Evolutionary conservation across 2,329 filamentous ascomycete species (phyloP).

Genomic region (Pestalotiopsis sp.): DNA sequence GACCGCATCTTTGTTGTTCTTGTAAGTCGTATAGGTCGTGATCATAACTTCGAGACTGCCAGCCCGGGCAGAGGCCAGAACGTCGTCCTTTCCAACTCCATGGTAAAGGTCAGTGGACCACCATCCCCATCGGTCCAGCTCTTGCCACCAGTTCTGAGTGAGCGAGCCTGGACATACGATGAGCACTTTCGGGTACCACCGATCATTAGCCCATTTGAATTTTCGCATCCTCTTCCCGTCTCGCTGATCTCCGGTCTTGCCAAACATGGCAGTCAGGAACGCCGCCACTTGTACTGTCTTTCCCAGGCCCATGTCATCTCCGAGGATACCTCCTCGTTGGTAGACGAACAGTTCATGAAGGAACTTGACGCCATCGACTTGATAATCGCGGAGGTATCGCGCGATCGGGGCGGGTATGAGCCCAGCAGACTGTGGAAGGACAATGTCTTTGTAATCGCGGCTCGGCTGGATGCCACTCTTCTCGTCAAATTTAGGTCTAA

Average conservation of each 20-base stretch:
- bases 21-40: conserved; percentile 91
- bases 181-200: conserved; percentile 82
- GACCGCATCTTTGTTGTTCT: conserved; percentile 70
- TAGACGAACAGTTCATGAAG: conserved; percentile 88
- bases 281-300: conserved; percentile 97
- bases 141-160: conserved; percentile 88
- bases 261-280: conserved; percentile 88
- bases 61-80: conserved; percentile 70
- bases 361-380: conserved; percentile 82
- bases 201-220: conserved; percentile 62
- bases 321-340: conserved; percentile 86
- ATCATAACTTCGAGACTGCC: conserved; percentile 89
- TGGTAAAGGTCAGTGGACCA: conserved; percentile 88
- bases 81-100: conserved; percentile 67
- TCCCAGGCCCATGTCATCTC: conserved; percentile 96
- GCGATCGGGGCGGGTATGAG: conserved; percentile 87
- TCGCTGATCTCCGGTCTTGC: conserved; percentile 87
- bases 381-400: conserved; percentile 90
- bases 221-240: conserved; percentile 88
- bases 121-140: conserved; percentile 90
- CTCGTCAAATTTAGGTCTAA: conserved; percentile 69
- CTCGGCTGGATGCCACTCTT: conserved; percentile 62
- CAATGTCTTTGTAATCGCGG: conserved; percentile 73
- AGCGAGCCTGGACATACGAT: conserved; percentile 88
- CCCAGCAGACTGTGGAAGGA: conserved; percentile 74